Evolutionary conservation across 2,329 filamentous ascomycete genomes (phyloP), one percentile per base, ranked within the genome.

Genomic region (Colletotrichum camelliae): DNA sequence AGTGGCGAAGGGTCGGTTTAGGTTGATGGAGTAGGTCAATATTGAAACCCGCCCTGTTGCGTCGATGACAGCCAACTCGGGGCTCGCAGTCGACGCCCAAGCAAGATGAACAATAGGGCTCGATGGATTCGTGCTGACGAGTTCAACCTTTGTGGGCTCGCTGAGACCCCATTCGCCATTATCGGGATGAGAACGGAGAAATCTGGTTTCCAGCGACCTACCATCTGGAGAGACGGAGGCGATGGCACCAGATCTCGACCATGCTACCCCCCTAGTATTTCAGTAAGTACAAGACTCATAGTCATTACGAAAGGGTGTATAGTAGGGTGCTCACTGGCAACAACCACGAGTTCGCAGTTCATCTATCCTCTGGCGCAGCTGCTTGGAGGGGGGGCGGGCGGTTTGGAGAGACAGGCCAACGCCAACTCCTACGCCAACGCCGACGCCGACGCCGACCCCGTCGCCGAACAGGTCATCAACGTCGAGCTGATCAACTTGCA

Each of bases 191-290:
- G 94, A 93, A 39, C 91, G 90, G 67, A 98, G 88, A 81, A 95
- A 93, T 75, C 93, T 92, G 61, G 98, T 88, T 81, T 94, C 92
- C 68, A 98, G 87, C 16, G 88, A 89, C 64, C 90, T 89, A 33
- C 94, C 94, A 84, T 96, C 94, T 18, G 91, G 86, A 24, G 93
- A 91, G 78, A 98, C 94, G 70, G 93, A 94, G 33, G 96, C 96
- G 79, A 98, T 95, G 75, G 93, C 95, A 58, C 96, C 96, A 76
- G 92, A 91, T 80, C 93, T 96, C 13, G 96, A 98, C 96, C 96
- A 98, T 35, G 94, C 93, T 70, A 98, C 90, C 78, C 92, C 92
- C 82, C 96, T 97, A 27, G 18, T 16, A 58, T n/a, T 7, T 9
- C n/a, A 24, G 74, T 77, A 27, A 76, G 76, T 58, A 39, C 27